Percentiles rank a stretch among this genome's conserved stretches.
phyloP scores from a whole-genome alignment of 2,329 filamentous ascomycete genomes.

The Boeremia exigua region DNA sequence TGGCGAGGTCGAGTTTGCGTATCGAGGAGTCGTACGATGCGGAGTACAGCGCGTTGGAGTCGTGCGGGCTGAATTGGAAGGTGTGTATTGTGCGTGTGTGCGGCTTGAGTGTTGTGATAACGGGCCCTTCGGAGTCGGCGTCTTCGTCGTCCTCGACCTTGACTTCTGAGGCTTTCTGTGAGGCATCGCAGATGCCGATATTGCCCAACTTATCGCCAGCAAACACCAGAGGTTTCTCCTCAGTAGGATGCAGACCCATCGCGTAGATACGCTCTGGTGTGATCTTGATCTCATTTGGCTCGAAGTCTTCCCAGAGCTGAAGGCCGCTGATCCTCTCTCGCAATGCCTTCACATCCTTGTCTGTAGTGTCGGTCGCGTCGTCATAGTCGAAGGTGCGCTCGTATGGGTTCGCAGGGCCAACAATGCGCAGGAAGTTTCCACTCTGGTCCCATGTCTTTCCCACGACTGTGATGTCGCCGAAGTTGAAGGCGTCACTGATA shows the following conservation, averaged over 20 bases:
- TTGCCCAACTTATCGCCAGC: constrained; percentile 94
- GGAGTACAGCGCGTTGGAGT: constrained; percentile 78
- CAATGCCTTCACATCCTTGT: constrained; percentile 75
- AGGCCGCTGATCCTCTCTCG: constrained; percentile 79
- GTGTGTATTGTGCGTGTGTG: constrained; percentile 88
- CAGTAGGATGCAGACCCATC: constrained; percentile 85
- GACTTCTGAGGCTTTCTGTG: constrained; percentile 65
- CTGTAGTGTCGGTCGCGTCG: constrained; percentile 78
- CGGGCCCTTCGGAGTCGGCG: constrained; percentile 69
- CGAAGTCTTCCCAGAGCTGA: constrained; percentile 81
- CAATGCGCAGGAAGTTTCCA: constrained; percentile 68
- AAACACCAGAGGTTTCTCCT: constrained; percentile 86
- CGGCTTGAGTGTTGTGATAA: constrained; percentile 88
- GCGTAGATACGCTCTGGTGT: constrained; percentile 63
- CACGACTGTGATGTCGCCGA: constrained; percentile 79
- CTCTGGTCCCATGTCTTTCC: constrained; percentile 77
- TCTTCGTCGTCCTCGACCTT: constrained; percentile 68
- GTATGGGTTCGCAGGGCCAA: constrained; percentile 79
- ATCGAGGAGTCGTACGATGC: constrained; percentile 94
- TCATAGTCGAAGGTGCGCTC: constrained; percentile 85
- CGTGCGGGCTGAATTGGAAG: constrained; percentile 76
- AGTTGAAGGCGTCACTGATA: constrained; percentile 70
- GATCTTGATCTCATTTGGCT: constrained; percentile 65
- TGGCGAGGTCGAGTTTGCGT: constrained; percentile 81
- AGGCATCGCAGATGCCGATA: constrained; percentile 88